Percentiles rank a stretch among this genome's conserved stretches.
Conservation (phyloP, 1,284 basidiomycete species). For the Malassezia obtusa region DNA sequence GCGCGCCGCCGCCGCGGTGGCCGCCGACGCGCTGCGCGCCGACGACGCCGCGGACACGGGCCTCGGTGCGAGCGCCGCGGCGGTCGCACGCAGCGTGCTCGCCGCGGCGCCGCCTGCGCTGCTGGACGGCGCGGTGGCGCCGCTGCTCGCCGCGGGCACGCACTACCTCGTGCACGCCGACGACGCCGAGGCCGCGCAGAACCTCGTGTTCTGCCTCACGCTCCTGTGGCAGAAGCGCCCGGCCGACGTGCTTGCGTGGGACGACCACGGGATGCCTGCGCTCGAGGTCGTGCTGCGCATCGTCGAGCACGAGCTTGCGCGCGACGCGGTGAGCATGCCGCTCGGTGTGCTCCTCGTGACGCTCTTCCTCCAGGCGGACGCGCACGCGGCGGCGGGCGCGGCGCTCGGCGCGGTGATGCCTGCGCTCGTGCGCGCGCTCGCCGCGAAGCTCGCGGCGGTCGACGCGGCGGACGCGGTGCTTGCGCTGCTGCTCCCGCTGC, state of each 20-base stretch:
- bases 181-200: constrained; percentile 53
- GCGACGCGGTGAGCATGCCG: constrained; percentile 67
- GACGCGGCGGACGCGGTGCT: constrained; percentile 72
- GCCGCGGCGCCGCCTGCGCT: constrained; percentile 58
- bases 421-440: constrained; percentile 72
- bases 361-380: constrained; percentile 67
- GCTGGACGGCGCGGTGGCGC: constrained; percentile 62
- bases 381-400: constrained; percentile 53
- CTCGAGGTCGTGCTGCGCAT: constrained; percentile 32
- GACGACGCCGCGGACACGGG: constrained; percentile 21
- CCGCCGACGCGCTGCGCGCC: constrained; percentile 49
- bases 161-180: constrained; percentile 20
- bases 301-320: constrained; percentile 27
- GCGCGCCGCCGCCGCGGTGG: constrained; percentile 60
- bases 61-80: constrained; percentile 56
- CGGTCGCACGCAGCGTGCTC: constrained; percentile 58
- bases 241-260: constrained; percentile 61
- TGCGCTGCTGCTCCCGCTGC: constrained; percentile 79
- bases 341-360: constrained; percentile 92
- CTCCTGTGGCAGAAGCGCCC: constrained; percentile 76
- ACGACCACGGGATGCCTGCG: constrained; percentile 9
- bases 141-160: constrained; percentile 23
- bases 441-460: constrained; percentile 66
- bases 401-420: constrained; percentile 63
- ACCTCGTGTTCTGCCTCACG: constrained; percentile 71